Conservation (phyloP, 805 yeast species). For the Teunomyces gatunensis region DNA sequence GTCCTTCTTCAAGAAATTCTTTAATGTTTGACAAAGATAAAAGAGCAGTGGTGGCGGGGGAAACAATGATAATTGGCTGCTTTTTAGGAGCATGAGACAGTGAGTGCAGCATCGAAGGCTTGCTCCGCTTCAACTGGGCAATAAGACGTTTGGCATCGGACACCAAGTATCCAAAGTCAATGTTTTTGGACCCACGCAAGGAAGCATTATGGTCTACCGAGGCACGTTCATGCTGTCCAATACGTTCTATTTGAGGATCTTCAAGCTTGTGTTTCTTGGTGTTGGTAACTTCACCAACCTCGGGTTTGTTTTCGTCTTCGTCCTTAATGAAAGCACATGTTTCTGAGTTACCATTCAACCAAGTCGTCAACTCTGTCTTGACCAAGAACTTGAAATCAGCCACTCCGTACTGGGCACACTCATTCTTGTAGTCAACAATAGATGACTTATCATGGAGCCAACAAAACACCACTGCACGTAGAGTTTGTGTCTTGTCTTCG, state of each 20-base stretch:
- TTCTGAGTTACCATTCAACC: slow-evolving; percentile 70
- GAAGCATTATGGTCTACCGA: slow-evolving; percentile 58
- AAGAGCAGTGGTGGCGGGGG: slow-evolving; percentile 45
- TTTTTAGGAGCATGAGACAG: slow-evolving; percentile 32
- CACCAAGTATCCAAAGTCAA: slow-evolving; percentile 65
- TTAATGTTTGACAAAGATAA: slow-evolving; percentile 40
- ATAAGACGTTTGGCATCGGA: slow-evolving; percentile 64
- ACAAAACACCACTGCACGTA: slow-evolving; percentile 68
- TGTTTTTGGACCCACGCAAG: slow-evolving; percentile 62
- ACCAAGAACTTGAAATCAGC: slow-evolving; percentile 78
- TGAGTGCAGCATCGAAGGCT: slow-evolving; percentile 73
- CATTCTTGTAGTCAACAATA: slow-evolving; percentile 77
- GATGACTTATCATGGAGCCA: slow-evolving; percentile 73
- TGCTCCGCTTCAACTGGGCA: slow-evolving; percentile 42
- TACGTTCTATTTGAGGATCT: slow-evolving; percentile 51
- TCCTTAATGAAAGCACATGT: slow-evolving; percentile 53
- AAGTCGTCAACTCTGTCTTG: slow-evolving; percentile 77
- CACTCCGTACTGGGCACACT: slow-evolving; percentile 62
- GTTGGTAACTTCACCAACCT: not conserved
- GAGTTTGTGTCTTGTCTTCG: slow-evolving; percentile 46
- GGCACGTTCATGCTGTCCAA: slow-evolving; percentile 47
- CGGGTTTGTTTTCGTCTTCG: slow-evolving; percentile 7
- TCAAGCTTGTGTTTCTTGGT: slow-evolving; percentile 13
- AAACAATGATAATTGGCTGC: slow-evolving; percentile 43
- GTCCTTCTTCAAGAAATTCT: slow-evolving; percentile 63